phyloP scores from a whole-genome alignment of 805 yeast species.

The Alloascoidea africana region DNA sequence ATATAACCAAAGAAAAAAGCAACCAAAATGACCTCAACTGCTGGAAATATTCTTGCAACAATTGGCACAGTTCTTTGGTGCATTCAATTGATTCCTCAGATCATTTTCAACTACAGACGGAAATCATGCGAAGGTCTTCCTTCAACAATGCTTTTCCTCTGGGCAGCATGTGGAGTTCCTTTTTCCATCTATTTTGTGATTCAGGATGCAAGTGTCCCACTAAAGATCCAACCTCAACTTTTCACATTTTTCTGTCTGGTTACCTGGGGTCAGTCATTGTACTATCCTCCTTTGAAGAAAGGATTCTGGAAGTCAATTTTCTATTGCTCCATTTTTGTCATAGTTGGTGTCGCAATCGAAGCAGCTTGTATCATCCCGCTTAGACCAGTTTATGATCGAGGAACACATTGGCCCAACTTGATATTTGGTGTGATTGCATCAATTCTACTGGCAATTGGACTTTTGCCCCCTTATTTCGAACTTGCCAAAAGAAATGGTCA shows the following conservation, averaged over 20 bases:
- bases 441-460: conserved; percentile 56
- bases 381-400: conserved; percentile 33
- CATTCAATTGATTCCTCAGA: conserved; percentile 78
- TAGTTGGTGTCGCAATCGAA: conserved; percentile 36
- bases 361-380: conserved; percentile 61
- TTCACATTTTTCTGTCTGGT: conserved; percentile 57
- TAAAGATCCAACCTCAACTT: conserved; percentile 78
- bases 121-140: conserved; percentile 83
- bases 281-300: conserved; percentile 52
- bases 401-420: conserved; percentile 58
- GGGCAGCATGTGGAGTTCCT: conserved; percentile 74
- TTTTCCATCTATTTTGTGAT: conserved; percentile 74
- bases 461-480: conserved; percentile 83
- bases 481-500: conserved; percentile 64
- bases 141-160: conserved; percentile 68
- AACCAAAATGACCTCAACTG: conserved; percentile 19
- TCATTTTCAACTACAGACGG: conserved; percentile 52
- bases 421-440: conserved; percentile 75
- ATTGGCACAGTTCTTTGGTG: conserved; percentile 91
- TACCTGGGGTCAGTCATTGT: conserved; percentile 53
- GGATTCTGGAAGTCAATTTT: background rate
- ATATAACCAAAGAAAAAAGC: no score
- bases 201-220: conserved; percentile 55
- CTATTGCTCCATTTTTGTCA: background rate
- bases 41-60: conserved; percentile 69